Conservation (phyloP, 129 eudicot species). For the Mikania micrantha region DNA sequence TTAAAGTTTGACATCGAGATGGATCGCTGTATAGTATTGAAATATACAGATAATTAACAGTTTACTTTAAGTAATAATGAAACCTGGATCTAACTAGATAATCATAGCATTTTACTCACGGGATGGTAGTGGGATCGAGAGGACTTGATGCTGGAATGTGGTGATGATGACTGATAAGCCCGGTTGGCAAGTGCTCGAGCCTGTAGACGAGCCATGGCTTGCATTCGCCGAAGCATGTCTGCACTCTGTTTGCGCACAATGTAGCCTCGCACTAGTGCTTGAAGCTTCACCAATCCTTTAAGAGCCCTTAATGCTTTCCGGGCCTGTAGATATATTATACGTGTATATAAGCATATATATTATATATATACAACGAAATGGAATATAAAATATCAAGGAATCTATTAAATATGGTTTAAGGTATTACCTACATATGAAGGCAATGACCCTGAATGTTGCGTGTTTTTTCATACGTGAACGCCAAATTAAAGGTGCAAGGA, state of each 20-base stretch:
- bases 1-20: slow-evolving; percentile 35
- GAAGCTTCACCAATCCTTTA: slow-evolving; percentile 87
- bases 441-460: too few species aligned
- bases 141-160: slow-evolving; percentile 46
- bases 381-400: neutral
- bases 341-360: neutral
- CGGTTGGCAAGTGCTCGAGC: slow-evolving; percentile 77
- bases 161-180: slow-evolving; percentile 35
- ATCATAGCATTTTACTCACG: slow-evolving; percentile 37
- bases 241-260: slow-evolving; percentile 91
- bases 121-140: slow-evolving; percentile 31
- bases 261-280: slow-evolving; percentile 92
- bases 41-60: neutral
- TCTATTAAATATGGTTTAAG: neutral
- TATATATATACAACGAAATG: too few species aligned
- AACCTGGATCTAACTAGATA: too few species aligned
- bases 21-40: slow-evolving; percentile 37
- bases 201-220: slow-evolving; percentile 94
- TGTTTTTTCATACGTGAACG: too few species aligned
- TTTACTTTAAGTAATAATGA: neutral
- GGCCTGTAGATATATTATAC: slow-evolving; percentile 51
- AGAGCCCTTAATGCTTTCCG: slow-evolving; percentile 86
- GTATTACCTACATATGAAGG: slow-evolving; percentile 3
- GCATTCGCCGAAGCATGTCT: slow-evolving; percentile 92
- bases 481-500: too few species aligned